Conservation (phyloP, 1,139 yeast genomes). For the Yamadazyma trypodendri region DNA sequence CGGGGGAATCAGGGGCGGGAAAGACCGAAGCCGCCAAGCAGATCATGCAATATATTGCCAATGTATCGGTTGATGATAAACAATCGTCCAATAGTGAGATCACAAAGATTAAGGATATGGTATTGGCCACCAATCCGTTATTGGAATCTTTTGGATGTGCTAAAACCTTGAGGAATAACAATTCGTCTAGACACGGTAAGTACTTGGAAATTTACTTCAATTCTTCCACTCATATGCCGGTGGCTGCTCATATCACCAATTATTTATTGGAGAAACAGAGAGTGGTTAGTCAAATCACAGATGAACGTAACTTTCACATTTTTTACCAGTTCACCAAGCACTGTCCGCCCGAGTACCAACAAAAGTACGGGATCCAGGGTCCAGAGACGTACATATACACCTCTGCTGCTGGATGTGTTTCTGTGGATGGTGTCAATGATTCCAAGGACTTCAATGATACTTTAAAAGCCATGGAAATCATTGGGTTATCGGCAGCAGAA, state of each 20-base stretch:
- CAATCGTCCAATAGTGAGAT: slow-evolving; percentile 54
- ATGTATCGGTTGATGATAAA: slow-evolving; percentile 54
- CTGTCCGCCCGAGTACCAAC: slow-evolving; percentile 82
- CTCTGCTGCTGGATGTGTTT: slow-evolving; percentile 78
- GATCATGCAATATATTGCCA: slow-evolving; percentile 97
- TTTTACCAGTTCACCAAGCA: slow-evolving; percentile 95
- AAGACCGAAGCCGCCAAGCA: slow-evolving; percentile 98
- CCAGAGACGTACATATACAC: slow-evolving; percentile 94
- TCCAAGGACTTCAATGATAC: slow-evolving; percentile 76
- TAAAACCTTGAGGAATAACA: slow-evolving; percentile 91
- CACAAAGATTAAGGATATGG: slow-evolving; percentile 92
- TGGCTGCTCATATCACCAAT: slow-evolving; percentile 94
- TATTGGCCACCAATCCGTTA: slow-evolving; percentile 93
- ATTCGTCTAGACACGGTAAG: slow-evolving; percentile 97
- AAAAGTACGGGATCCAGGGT: slow-evolving; percentile 81
- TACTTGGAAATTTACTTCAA: slow-evolving; percentile 91
- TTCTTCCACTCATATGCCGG: slow-evolving; percentile 71
- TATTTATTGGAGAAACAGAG: slow-evolving; percentile 92
- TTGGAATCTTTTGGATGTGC: slow-evolving; percentile 99
- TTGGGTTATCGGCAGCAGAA: slow-evolving; percentile 78
- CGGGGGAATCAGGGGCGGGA: slow-evolving; percentile 99
- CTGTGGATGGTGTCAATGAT: slow-evolving; percentile 88
- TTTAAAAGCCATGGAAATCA: slow-evolving; percentile 77
- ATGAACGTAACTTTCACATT: slow-evolving; percentile 95
- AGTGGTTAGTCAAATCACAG: slow-evolving; percentile 87